Conservation (phyloP, 371 early-diverging fungal genomes). For the Zychaea mexicana region DNA sequence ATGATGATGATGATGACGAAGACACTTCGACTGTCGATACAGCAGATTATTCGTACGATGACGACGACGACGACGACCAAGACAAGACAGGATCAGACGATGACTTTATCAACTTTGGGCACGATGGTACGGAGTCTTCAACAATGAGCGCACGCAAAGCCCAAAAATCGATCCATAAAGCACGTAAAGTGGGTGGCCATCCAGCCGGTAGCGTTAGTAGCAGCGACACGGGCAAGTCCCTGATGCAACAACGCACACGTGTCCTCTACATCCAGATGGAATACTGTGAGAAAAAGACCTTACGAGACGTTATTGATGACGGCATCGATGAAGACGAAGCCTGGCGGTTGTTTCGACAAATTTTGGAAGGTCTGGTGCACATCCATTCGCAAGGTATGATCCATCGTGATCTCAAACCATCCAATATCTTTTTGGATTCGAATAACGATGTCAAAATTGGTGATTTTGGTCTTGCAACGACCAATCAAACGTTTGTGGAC, state of each 20-base stretch:
- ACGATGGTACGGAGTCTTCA: constrained; percentile 4
- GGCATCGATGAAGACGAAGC: constrained; percentile 74
- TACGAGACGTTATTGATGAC: constrained; percentile 85
- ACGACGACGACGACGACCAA: too few relatives aligned
- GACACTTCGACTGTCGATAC: constrained; percentile 21
- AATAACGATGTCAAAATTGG: constrained; percentile 93
- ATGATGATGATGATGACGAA: constrained; percentile 34
- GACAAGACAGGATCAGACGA: constrained; percentile 21
- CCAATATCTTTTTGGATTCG: constrained; percentile 92
- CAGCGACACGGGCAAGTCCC: constrained; percentile 15
- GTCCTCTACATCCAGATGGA: constrained; percentile 97
- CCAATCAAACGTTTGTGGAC: constrained; percentile 61
- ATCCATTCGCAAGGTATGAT: constrained; percentile 91
- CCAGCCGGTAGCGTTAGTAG: constrained; percentile 21
- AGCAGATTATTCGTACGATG: constrained; percentile 35
- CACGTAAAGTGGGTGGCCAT: constrained; percentile 7
- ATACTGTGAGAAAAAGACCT: constrained; percentile 93
- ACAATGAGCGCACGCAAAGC: constrained; percentile 9
- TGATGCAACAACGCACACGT: constrained; percentile 40
- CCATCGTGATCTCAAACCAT: constrained; percentile 98
- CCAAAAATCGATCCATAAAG: constrained; percentile 6
- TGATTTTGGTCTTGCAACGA: constrained; percentile 97
- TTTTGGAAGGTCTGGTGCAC: constrained; percentile 87
- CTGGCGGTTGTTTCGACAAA: constrained; percentile 75
- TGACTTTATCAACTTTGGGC: constrained; percentile 40